These are phyloP conservation scores for Amanita rubescens DNA, from an alignment of 768 basidiomycete genomes.

Conservation along the genomic window DNA sequence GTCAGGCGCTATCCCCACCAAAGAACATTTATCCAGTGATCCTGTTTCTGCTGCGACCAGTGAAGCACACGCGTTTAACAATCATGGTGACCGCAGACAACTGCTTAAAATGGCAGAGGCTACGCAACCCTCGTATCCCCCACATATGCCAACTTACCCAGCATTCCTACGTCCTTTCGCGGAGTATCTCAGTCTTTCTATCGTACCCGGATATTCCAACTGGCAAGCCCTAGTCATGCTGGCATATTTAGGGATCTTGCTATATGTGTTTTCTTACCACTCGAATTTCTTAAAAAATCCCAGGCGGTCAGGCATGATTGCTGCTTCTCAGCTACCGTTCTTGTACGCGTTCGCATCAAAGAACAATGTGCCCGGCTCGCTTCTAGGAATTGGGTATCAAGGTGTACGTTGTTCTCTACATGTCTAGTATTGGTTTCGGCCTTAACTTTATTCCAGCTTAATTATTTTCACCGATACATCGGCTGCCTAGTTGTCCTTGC, in stretches of 20 bases:
- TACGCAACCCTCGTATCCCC: neutral
- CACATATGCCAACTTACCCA: neutral
- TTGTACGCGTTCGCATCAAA: conserved; percentile 60
- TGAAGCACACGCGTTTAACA: neutral
- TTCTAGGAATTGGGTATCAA: conserved; percentile 61
- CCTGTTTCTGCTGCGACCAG: neutral
- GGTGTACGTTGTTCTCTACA: conserved; percentile 32
- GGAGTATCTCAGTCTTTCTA: neutral
- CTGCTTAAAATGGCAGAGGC: neutral
- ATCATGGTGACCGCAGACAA: neutral
- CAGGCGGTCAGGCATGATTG: conserved; percentile 44
- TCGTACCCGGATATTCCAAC: conserved; percentile 31
- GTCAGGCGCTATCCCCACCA: neutral
- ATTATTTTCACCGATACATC: conserved; percentile 67
- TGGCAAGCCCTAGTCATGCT: conserved; percentile 38
- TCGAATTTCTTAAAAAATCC: conserved; percentile 46
- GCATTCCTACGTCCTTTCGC: neutral
- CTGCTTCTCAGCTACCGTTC: conserved; percentile 55
- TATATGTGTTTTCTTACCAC: conserved; percentile 42
- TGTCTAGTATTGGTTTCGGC: neutral
- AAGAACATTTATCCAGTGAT: neutral
- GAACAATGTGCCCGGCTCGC: conserved; percentile 52
- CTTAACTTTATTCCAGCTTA: conserved; percentile 36
- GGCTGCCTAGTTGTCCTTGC: conserved; percentile 53
- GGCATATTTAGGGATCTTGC: conserved; percentile 37